A percentile compares a stretch with the other conserved stretches of the same genome.
phyloP scores from a whole-genome alignment of 768 basidiomycete species.

The Auriscalpium orientale region DNA sequence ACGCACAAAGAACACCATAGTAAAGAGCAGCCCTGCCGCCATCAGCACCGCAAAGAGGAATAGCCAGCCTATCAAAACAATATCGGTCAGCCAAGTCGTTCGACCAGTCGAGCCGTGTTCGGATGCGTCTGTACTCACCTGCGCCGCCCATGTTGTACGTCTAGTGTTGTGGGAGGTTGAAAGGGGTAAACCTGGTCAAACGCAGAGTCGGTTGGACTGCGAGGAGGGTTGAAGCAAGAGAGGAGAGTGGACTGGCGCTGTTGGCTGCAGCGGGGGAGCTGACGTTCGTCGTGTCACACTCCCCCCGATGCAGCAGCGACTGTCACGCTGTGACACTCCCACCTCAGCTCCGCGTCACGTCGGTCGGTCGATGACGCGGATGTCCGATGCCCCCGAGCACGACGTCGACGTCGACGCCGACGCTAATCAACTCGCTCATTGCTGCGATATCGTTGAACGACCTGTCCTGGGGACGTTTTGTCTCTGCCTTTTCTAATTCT shows the following conservation, averaged over 20 bases:
- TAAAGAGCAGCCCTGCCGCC: slow-evolving; percentile 92
- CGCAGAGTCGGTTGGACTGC: neutral
- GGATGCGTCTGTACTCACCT: neutral
- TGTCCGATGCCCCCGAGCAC: no score
- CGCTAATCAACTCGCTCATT: no score
- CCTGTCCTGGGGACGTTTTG: no score
- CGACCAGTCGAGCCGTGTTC: neutral
- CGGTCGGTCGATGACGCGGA: no score
- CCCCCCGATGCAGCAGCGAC: no score
- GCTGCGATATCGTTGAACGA: no score
- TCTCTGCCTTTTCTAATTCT: no score
- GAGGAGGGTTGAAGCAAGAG: neutral
- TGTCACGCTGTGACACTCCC: no score
- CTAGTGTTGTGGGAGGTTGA: slow-evolving; percentile 2
- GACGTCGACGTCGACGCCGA: no score
- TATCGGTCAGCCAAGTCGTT: neutral
- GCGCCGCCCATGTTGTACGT: slow-evolving; percentile 17
- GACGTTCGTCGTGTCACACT: neutral
- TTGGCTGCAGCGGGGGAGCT: neutral
- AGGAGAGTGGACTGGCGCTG: neutral
- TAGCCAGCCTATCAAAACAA: slow-evolving; percentile 66
- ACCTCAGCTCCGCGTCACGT: no score
- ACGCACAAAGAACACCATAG: slow-evolving; percentile 99
- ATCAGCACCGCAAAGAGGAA: slow-evolving; percentile 95
- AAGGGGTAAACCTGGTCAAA: neutral